Conservation (phyloP, 2,329 filamentous ascomycete genomes). For the Magnaporthiopsis incrustans region DNA sequence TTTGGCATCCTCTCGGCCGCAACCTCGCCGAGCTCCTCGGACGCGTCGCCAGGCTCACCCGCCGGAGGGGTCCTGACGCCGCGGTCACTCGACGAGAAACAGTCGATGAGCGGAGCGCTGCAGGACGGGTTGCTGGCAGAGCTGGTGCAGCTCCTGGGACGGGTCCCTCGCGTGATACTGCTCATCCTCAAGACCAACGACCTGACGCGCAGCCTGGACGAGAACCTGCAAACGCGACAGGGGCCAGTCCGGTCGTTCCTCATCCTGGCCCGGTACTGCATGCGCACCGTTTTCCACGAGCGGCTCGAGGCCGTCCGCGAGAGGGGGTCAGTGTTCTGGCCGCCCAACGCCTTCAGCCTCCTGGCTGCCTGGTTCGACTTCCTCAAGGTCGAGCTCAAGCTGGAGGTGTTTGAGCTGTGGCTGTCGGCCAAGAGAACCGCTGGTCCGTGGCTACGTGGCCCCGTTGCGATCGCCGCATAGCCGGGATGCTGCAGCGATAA, state of each 20-base stretch:
- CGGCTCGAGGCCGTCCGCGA: slow-evolving; percentile 48
- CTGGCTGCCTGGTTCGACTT: slow-evolving; percentile 50
- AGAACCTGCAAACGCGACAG: slow-evolving; percentile 70
- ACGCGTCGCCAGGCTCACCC: background rate
- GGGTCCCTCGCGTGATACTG: slow-evolving; percentile 85
- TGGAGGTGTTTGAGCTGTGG: slow-evolving; percentile 57
- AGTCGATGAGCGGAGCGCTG: slow-evolving; percentile 74
- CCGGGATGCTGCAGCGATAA: background rate
- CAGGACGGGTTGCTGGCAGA: slow-evolving; percentile 84
- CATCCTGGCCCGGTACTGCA: slow-evolving; percentile 62
- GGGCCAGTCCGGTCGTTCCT: slow-evolving; percentile 59
- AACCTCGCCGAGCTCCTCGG: slow-evolving; percentile 22
- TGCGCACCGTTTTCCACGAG: slow-evolving; percentile 57
- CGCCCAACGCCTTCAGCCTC: slow-evolving; percentile 45
- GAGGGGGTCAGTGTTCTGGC: slow-evolving; percentile 45
- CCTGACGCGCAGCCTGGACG: slow-evolving; percentile 85
- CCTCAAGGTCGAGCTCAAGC: slow-evolving; percentile 52
- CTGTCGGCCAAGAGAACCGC: slow-evolving; percentile 43
- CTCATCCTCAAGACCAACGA: slow-evolving; percentile 98
- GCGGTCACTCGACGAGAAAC: slow-evolving; percentile 70
- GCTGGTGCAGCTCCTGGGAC: slow-evolving; percentile 77
- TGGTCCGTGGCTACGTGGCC: background rate
- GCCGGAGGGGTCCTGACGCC: slow-evolving; percentile 27
- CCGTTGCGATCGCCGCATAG: background rate
- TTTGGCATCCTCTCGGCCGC: slow-evolving; percentile 65